Percentiles rank a stretch among this genome's conserved stretches.
phyloP scores from a whole-genome alignment of 1,139 yeast species.

The Suhomyces bribrorum region DNA sequence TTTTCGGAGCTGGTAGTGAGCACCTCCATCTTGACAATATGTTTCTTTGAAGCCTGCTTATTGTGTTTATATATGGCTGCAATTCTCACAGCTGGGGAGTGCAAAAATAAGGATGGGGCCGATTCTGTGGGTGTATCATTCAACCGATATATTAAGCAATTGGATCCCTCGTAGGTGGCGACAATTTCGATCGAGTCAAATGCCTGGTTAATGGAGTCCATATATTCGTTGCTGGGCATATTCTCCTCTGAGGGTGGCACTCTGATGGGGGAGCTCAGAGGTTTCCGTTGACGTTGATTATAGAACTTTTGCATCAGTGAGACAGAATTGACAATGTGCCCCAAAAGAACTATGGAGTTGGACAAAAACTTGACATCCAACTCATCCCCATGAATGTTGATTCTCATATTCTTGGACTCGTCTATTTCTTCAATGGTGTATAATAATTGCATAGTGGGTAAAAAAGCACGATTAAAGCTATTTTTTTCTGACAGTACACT shows the following conservation, averaged over 20 bases:
- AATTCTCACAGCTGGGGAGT: slow-evolving; percentile 75
- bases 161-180: slow-evolving; percentile 69
- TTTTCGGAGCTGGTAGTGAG: slow-evolving; percentile 75
- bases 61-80: slow-evolving; percentile 38
- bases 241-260: neutral
- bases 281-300: slow-evolving; percentile 19
- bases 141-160: slow-evolving; percentile 53
- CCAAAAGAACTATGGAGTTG: slow-evolving; percentile 50
- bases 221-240: slow-evolving; percentile 17
- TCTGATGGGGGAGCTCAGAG: neutral
- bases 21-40: slow-evolving; percentile 53
- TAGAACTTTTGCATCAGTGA: slow-evolving; percentile 43
- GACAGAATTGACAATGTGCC: slow-evolving; percentile 47
- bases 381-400: slow-evolving; percentile 60
- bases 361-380: slow-evolving; percentile 65
- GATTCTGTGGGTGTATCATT: slow-evolving; percentile 42
- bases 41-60: slow-evolving; percentile 33
- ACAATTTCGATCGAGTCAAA: slow-evolving; percentile 52
- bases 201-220: slow-evolving; percentile 29
- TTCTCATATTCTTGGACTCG: slow-evolving; percentile 39
- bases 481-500: slow-evolving; percentile 48
- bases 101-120: slow-evolving; percentile 61
- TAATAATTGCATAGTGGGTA: slow-evolving; percentile 65
- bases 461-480: slow-evolving; percentile 59
- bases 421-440: slow-evolving; percentile 44